Evolutionary conservation across 257 asterid genomes (phyloP), one percentile per base, ranked within the genome.

Genomic region (Nicotiana knightiana): DNA sequence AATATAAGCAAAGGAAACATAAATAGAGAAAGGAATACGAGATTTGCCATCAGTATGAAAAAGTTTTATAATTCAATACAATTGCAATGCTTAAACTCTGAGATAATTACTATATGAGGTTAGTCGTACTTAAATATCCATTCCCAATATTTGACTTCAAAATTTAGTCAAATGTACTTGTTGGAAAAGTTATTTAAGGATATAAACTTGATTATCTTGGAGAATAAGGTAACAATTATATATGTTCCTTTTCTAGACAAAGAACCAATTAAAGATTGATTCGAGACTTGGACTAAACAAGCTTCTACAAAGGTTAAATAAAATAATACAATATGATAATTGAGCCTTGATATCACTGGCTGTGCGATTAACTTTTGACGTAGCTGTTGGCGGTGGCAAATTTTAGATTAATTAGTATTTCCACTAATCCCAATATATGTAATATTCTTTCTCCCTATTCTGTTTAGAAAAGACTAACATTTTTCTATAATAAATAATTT

Each of bases 1-100:
- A 84, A 68, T 24, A 85, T 64, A 59, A 85, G 1, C 67, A 65
- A 58, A 17, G 80, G 84, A 84, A 81, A 15, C 66, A 64, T 61
- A 57, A 75, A 57, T 16, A 87, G 66, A 70, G 88, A 81, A 48
- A 81, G 57, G 54, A 73, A 71, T 18, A 75, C 82, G 67, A 83
- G 66, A 70, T 62, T 79, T 68, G 84, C 86, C 92, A 89, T 86
- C 71, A 51, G 16, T 73, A 24, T n/a, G 46, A 58, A 48, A 6
- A 48, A 13, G 61, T 71, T 5, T 13, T 24, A 15, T 53, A 13
- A 53, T 53, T 43, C 16, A 53, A 53, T 53, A 1, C 16, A 53
- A 13, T 53, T 53, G 6, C 7, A 24, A 24, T 58, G 8, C 37
- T 48, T 73, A 33, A 73, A 48, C 53, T 73, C 4, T 48, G 62